These are phyloP conservation scores for Diaporthe sp. DNA, from an alignment of 2,329 filamentous ascomycete species.

Conservation along the genomic window DNA sequence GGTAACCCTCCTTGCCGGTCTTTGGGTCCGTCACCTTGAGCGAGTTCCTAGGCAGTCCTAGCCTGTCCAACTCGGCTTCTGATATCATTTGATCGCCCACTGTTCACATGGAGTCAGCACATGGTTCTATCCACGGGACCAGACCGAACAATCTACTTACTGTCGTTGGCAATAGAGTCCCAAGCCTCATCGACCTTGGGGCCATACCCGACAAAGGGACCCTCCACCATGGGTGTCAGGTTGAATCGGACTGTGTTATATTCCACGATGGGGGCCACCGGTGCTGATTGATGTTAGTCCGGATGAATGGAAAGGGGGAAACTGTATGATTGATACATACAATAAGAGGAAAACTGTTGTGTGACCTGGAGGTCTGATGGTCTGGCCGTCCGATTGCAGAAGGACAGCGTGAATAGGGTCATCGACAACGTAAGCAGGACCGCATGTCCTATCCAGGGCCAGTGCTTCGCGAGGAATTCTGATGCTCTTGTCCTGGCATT, in stretches of 20 bases:
- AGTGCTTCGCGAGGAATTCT: conserved; percentile 44
- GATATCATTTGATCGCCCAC: conserved; percentile 73
- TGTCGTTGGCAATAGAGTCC: conserved; percentile 64
- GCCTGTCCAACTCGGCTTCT: conserved; percentile 63
- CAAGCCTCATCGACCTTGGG: conserved; percentile 69
- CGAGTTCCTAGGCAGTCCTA: conserved; percentile 65
- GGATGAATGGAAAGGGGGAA: not conserved
- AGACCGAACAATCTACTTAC: conserved; percentile 42
- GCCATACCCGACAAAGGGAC: conserved; percentile 67
- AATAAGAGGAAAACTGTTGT: conserved; percentile 58
- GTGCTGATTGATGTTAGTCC: conserved; percentile 52
- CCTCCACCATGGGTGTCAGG: conserved; percentile 58
- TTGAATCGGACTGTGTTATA: conserved; percentile 65
- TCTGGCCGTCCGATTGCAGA: conserved; percentile 53
- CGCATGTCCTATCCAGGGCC: conserved; percentile 56
- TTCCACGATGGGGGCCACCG: conserved; percentile 59
- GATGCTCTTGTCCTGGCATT: conserved; percentile 33
- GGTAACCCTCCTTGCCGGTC: conserved; percentile 69
- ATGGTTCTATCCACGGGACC: conserved; percentile 31
- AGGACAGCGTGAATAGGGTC: conserved; percentile 55
- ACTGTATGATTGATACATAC: conserved; percentile 31
- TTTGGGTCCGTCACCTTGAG: conserved; percentile 67
- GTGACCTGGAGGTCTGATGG: conserved; percentile 51
- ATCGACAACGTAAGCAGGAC: conserved; percentile 55
- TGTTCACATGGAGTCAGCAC: conserved; percentile 42